These are phyloP conservation scores for Phytophthora fragariae DNA, from an alignment of 352 stramenopile genomes.

Conservation along the genomic window DNA sequence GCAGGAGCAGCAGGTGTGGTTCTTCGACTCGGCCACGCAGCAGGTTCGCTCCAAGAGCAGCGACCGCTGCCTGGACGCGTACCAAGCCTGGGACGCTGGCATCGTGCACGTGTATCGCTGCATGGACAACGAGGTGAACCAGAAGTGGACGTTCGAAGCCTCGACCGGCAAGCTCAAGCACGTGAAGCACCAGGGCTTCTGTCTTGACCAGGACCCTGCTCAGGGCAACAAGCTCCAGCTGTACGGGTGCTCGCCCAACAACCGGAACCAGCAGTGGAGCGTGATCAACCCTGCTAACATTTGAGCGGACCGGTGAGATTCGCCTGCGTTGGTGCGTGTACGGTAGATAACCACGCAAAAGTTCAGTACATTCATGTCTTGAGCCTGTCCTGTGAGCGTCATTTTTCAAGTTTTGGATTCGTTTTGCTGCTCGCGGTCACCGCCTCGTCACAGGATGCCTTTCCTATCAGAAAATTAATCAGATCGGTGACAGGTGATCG, in stretches of 20 bases:
- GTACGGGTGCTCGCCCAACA: slow-evolving; percentile 59
- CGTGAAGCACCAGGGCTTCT: slow-evolving; percentile 56
- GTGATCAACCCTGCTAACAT: slow-evolving; percentile 23
- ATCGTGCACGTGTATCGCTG: slow-evolving; percentile 67
- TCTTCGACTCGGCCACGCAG: slow-evolving; percentile 58
- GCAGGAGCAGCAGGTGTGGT: slow-evolving; percentile 70
- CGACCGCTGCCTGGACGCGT: slow-evolving; percentile 71
- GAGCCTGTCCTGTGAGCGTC: too few relatives aligned
- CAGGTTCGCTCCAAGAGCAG: slow-evolving; percentile 74
- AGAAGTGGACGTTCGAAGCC: slow-evolving; percentile 72
- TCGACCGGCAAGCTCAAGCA: slow-evolving; percentile 56
- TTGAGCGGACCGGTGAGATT: neutral
- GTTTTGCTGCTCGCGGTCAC: too few relatives aligned
- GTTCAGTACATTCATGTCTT: too few relatives aligned
- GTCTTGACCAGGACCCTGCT: slow-evolving; percentile 56
- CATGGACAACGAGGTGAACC: slow-evolving; percentile 60
- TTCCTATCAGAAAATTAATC: too few relatives aligned
- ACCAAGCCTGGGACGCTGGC: slow-evolving; percentile 54
- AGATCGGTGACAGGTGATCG: too few relatives aligned
- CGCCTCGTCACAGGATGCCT: too few relatives aligned
- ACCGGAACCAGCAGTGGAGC: slow-evolving; percentile 66
- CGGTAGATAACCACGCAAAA: too few relatives aligned
- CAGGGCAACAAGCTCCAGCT: slow-evolving; percentile 69
- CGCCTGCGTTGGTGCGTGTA: too few relatives aligned
- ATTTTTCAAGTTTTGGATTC: too few relatives aligned